Percentiles rank a stretch among this genome's conserved stretches.
phyloP scores from a whole-genome alignment of 495 filamentous ascomycete genomes.

The Chaetomium fimeti region DNA sequence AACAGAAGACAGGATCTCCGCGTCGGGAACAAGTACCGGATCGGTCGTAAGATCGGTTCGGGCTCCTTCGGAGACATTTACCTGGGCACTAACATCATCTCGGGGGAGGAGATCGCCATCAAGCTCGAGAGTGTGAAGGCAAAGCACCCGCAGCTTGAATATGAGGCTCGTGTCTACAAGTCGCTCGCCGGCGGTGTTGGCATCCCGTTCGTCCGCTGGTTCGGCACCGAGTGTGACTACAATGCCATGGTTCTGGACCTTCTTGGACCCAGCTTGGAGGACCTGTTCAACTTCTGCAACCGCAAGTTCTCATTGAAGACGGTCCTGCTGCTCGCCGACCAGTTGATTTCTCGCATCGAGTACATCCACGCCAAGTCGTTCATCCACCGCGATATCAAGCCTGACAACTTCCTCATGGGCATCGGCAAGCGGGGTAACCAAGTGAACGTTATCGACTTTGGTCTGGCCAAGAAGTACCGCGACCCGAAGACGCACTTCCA shows the following conservation, averaged over 20 bases:
- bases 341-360: constrained; percentile 98
- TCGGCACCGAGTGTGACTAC: constrained; percentile 99
- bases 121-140: constrained; percentile 99
- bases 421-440: constrained; percentile 99
- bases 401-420: constrained; percentile 99
- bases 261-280: constrained; percentile 94
- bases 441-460: constrained; percentile 99
- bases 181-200: constrained; percentile 97
- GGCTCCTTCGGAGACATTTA: constrained; percentile 99
- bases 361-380: constrained; percentile 99
- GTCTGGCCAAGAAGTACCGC: constrained; percentile 99
- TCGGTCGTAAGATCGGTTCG: constrained; percentile 98
- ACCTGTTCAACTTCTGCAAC: constrained; percentile 99
- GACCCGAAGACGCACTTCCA: constrained; percentile 99
- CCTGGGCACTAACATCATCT: constrained; percentile 99
- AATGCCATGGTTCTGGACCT: constrained; percentile 99
- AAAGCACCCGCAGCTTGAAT: constrained; percentile 99
- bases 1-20: constrained; percentile 74
- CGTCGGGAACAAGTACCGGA: constrained; percentile 99
- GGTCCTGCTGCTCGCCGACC: constrained; percentile 95
- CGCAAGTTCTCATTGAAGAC: constrained; percentile 99
- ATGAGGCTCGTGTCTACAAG: constrained; percentile 99
- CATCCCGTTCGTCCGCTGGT: constrained; percentile 99
- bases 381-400: constrained; percentile 99
- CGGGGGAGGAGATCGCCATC: constrained; percentile 99